Base-by-base conservation (phyloP, 345 rosid species). In the Citrus sp. region DNA sequence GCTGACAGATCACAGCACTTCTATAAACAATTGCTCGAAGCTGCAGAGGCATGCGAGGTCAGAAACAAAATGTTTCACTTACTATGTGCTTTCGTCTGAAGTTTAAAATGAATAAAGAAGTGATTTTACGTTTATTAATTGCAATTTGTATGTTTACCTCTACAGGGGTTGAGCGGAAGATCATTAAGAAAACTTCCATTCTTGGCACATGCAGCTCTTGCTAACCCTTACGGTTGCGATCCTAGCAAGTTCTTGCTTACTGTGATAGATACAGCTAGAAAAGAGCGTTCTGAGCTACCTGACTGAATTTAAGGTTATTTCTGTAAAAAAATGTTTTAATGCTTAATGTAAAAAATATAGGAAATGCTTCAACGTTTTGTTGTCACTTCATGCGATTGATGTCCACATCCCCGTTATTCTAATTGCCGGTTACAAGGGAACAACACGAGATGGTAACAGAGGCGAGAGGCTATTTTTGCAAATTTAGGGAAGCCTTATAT, bases 111-210 rank as follows among this genome's bases (percentile, higher is more conserved):
- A 28, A 54, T 5, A 2, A 27, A 21, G 25, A 67, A 67, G 9
- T 66, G 72, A 64, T 19, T 34, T 56, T 27, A 4, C 18, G 13
- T 16, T n/a, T 10, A 3, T n/a, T n/a, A 49, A 38, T 38, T 70
- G 27, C 32, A 65, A 69, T 75, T 62, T 25, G 28, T 13, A 25
- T 67, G 32, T 66, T 80, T 75, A 78, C 56, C 62, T 77, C 38
- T 77, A 40, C 85, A 96, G 99, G 98, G 98, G 34, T 74, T 94
- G 87, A 94, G 98, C 80, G 98, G 98, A 82, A 90, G 99, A 76
- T 85, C 98, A 25, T 79, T 96, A 46, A 86, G 98, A 68, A 96
- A 94, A 85, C 99, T 96, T 78, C 98, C 98, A 67, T 92, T 96
- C 84, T 83, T 96, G 83, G 87, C 95, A 7, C 95, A 96, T 61